Evolutionary conservation across 2,329 filamentous ascomycete species (phyloP), one percentile per base, ranked within the genome.

Genomic region (Epichloe baconii): DNA sequence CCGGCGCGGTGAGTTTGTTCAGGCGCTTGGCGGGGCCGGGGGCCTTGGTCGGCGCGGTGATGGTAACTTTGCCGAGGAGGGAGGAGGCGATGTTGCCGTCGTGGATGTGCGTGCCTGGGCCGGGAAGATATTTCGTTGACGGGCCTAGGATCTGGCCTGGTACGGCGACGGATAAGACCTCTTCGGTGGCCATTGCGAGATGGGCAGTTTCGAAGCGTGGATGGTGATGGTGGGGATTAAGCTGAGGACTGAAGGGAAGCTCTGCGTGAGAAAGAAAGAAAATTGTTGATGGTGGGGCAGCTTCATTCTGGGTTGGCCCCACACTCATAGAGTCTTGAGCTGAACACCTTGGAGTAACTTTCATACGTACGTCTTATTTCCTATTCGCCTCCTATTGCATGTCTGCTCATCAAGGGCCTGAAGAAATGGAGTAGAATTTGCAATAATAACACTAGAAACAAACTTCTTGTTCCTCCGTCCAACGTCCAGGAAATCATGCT

Each of bases 91-190:
- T 79, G 53, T 83, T 78, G 55, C 80, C 75, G 56, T 85, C 75
- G 69, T 88, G 78, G 57, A 95, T 75, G 67, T 97, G 88, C 0
- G 89, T 95, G 57, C 91, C 93, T 11, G 86, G 74, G 14, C 91
- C 91, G 31, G 88, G 78, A 41, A 76, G 69, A 68, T 85, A 90
- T 57, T 80, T 78, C 51, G 77, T 72, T 17, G 75, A 68, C 17
- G 83, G 70, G 34, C 86, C 90, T 41, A 98, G 79, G 44, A 82
- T 71, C 65, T 93, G 86, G 64, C 93, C 93, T 11, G 93, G 93
- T 46, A 94, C 76, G 50, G 84, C 86, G 58, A 88, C 65, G 56
- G 74, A 67, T n/a, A 74, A 69, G 19, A 65, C 46, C 44, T 64
- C 62, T 55, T 68, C 62, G 41, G 63, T 54, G n/a, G 68, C 64